Evolutionary conservation across 2,329 filamentous ascomycete genomes (phyloP).

Genomic region (Paecilomyces niveus): DNA sequence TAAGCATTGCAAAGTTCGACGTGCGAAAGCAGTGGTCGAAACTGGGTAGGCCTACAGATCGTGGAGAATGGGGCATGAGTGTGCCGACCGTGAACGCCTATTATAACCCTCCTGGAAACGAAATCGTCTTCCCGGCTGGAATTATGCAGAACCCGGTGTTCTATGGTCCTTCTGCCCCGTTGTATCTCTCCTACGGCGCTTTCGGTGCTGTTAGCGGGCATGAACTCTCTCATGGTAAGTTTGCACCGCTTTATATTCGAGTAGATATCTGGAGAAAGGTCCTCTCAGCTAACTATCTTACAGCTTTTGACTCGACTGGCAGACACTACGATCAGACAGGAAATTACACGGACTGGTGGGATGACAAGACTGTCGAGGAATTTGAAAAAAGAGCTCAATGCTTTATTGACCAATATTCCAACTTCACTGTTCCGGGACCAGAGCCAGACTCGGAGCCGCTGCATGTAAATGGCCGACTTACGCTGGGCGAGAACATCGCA

Average conservation of each 20-base stretch:
- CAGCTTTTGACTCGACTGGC: constrained; percentile 60
- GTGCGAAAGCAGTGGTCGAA: constrained; percentile 48
- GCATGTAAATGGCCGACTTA: constrained; percentile 57
- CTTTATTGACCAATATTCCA: constrained; percentile 60
- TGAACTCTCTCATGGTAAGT: constrained; percentile 55
- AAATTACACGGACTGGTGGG: constrained; percentile 63
- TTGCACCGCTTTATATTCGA: neutral
- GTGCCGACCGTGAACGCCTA: constrained; percentile 60
- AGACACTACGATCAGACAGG: constrained; percentile 59
- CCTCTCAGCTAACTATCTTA: neutral
- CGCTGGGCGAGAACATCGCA: constrained; percentile 64
- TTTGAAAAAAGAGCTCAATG: constrained; percentile 57
- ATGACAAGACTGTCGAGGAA: constrained; percentile 49
- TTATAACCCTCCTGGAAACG: constrained; percentile 58
- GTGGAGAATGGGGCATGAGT: constrained; percentile 54
- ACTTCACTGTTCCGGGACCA: constrained; percentile 52
- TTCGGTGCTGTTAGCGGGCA: constrained; percentile 63
- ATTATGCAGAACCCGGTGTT: constrained; percentile 65
- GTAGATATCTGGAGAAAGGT: neutral
- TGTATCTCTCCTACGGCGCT: constrained; percentile 62
- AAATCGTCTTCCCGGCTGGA: constrained; percentile 62
- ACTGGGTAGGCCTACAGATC: constrained; percentile 54
- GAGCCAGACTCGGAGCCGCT: constrained; percentile 45
- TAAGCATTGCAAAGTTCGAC: constrained; percentile 46
- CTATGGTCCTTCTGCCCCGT: constrained; percentile 50